A percentile compares a stretch with the other conserved stretches of the same genome.
Conservation (phyloP, 306 rosid species). For the Rubus idaeus region DNA sequence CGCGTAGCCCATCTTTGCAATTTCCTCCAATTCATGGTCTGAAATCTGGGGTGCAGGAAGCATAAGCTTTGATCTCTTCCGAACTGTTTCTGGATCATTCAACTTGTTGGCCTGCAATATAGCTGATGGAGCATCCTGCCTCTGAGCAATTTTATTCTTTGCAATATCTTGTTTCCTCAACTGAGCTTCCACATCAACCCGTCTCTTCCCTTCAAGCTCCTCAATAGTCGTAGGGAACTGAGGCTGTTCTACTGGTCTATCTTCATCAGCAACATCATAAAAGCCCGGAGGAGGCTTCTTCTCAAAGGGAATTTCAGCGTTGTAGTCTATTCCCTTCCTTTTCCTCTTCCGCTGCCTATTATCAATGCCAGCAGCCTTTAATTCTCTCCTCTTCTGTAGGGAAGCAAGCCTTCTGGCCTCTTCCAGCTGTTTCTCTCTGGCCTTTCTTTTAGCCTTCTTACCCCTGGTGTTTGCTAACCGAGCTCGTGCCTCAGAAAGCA, state of each 20-base stretch:
- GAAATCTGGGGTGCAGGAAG: conserved; percentile 97
- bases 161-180: conserved; percentile 82
- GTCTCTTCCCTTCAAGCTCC: conserved; percentile 93
- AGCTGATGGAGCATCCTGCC: conserved; percentile 91
- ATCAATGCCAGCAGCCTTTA: conserved; percentile 97
- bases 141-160: conserved; percentile 83
- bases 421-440: conserved; percentile 95
- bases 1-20: conserved; percentile 95
- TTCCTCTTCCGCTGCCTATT: conserved; percentile 82
- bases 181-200: conserved; percentile 74
- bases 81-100: conserved; percentile 90
- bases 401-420: conserved; percentile 98
- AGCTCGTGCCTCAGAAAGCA: conserved; percentile 98
- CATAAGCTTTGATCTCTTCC: conserved; percentile 91
- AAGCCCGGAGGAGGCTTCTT: conserved; percentile 95
- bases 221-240: conserved; percentile 83
- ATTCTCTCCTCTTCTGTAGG: conserved; percentile 89
- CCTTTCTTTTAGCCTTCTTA: conserved; percentile 90
- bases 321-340: conserved; percentile 88
- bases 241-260: conserved; percentile 71
- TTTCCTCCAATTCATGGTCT: conserved; percentile 87
- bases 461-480: conserved; percentile 93
- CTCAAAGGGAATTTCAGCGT: conserved; percentile 91
- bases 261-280: conserved; percentile 77
- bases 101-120: conserved; percentile 86